Conservation (phyloP, 768 basidiomycete genomes). For the Chlorophyllum brunneum region DNA sequence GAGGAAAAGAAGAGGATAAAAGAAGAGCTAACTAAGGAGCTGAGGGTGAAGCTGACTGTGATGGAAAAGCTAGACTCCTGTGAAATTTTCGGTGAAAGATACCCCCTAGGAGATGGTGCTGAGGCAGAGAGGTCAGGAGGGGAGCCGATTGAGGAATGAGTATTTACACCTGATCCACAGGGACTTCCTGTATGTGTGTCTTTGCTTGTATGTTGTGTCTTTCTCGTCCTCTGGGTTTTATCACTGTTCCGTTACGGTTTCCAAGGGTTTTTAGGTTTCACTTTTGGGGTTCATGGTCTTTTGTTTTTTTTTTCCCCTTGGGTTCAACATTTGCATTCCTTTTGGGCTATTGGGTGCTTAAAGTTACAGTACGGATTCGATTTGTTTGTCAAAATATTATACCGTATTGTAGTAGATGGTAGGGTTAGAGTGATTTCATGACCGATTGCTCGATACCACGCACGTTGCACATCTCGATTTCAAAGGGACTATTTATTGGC, state of each 20-base stretch:
- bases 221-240: background rate
- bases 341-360: background rate
- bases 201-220: background rate
- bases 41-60: background rate
- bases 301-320: background rate
- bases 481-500: too few relatives aligned
- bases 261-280: background rate
- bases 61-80: slow-evolving; percentile 8
- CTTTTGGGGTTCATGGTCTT: too few relatives aligned
- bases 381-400: background rate
- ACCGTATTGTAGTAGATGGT: background rate
- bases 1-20: slow-evolving; percentile 5
- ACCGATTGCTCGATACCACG: background rate
- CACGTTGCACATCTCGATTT: too few relatives aligned
- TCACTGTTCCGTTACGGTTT: background rate
- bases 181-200: background rate
- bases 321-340: background rate
- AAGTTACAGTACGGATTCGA: background rate
- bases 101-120: background rate
- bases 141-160: background rate
- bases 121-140: background rate
- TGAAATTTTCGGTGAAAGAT: slow-evolving; percentile 7
- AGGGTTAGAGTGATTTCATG: background rate
- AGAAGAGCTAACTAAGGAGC: background rate
- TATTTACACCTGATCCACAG: too few relatives aligned